Conservation (phyloP, 805 yeast genomes). For the Sugiyamaella floridensis region DNA sequence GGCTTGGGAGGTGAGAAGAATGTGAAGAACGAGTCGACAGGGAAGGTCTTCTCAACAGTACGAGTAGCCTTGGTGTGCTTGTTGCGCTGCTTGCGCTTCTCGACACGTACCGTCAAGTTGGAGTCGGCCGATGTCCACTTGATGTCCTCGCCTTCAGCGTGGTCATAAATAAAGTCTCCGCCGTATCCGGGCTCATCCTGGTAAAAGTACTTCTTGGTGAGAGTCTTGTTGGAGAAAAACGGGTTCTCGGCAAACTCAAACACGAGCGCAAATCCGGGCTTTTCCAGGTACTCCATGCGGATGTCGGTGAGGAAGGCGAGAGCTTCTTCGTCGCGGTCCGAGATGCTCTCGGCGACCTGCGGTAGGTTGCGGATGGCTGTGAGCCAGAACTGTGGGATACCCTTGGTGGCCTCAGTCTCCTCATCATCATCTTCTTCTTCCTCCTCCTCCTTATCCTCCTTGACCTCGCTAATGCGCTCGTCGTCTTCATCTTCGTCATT, state of each 20-base stretch:
- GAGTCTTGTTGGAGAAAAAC: constrained; percentile 62
- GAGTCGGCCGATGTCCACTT: constrained; percentile 74
- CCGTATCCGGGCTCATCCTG: constrained; percentile 90
- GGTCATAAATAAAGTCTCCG: constrained; percentile 95
- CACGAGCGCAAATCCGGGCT: constrained; percentile 81
- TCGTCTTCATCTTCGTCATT: constrained; percentile 40
- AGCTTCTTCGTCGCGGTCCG: constrained; percentile 86
- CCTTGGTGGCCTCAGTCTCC: constrained; percentile 45
- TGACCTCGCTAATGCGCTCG: constrained; percentile 28
- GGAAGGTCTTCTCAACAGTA: constrained; percentile 88
- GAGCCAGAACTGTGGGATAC: constrained; percentile 94
- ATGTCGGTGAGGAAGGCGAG: constrained; percentile 62
- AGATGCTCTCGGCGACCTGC: constrained; percentile 72
- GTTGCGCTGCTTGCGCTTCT: constrained; percentile 95
- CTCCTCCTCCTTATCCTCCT: constrained; percentile 35
- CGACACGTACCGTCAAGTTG: constrained; percentile 80
- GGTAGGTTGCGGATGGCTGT: constrained; percentile 87
- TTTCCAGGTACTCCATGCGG: constrained; percentile 66
- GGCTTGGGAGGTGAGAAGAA: constrained; percentile 91
- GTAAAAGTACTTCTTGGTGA: constrained; percentile 85
- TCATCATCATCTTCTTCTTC: constrained; percentile 40
- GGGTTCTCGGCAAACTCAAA: constrained; percentile 75
- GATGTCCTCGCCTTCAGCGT: constrained; percentile 85
- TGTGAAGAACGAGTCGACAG: constrained; percentile 92
- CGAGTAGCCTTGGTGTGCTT: constrained; percentile 93